Evolutionary conservation across 2,329 filamentous ascomycete species (phyloP).

Genomic region (Colletotrichum sp.): DNA sequence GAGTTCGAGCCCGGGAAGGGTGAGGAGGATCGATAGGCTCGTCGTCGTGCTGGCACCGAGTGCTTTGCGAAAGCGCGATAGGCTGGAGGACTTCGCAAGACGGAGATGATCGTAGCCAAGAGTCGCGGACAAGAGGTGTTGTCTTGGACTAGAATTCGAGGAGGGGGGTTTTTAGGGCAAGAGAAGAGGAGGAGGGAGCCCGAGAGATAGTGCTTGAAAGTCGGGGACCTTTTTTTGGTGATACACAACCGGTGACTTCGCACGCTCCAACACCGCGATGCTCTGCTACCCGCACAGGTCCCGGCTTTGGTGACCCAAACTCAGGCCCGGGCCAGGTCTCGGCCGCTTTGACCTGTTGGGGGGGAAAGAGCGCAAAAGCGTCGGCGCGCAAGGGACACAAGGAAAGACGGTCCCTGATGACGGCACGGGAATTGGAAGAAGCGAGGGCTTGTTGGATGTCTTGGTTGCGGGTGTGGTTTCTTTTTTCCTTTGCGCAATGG

Average conservation of each 20-base stretch:
- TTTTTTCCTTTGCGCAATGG: neutral
- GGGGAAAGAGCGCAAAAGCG: conserved; percentile 5
- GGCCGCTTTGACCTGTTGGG: conserved; percentile 16
- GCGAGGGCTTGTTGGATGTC: neutral
- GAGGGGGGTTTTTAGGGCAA: neutral
- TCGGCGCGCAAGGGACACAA: neutral
- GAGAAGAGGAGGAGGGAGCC: neutral
- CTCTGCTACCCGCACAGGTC: conserved; percentile 9
- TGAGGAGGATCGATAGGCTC: neutral
- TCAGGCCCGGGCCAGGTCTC: conserved; percentile 12
- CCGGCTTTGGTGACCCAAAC: conserved; percentile 9
- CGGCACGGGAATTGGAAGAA: neutral
- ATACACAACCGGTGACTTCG: conserved; percentile 20
- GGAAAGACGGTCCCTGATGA: neutral
- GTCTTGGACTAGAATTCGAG: neutral
- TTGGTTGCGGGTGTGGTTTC: neutral
- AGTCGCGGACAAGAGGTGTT: neutral
- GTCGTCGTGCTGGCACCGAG: neutral
- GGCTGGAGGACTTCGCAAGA: neutral
- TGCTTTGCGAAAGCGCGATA: neutral
- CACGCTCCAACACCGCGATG: conserved; percentile 11
- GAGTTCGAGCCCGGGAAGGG: conserved; percentile 4
- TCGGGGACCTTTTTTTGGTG: conserved; percentile 6
- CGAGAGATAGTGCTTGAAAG: neutral
- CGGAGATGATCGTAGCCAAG: neutral